Percentiles rank a stretch among this genome's conserved stretches.
Conservation (phyloP, 208 protist genomes). For the Leishmania gerbilli region DNA sequence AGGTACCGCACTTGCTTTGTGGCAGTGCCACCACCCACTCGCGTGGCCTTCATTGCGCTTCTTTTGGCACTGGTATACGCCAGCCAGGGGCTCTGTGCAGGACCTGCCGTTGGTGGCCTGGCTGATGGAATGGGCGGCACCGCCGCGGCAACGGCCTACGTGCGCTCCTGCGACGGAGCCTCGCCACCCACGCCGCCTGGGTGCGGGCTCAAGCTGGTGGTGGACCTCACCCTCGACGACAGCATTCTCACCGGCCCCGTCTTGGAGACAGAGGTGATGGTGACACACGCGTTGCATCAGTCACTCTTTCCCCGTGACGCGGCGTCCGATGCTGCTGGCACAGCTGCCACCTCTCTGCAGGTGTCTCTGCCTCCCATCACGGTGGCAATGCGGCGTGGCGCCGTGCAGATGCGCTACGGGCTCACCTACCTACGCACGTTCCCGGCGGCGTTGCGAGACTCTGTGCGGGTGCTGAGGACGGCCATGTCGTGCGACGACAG, state of each 20-base stretch:
- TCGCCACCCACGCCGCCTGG: neutral
- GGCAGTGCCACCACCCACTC: neutral
- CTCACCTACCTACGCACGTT: constrained; percentile 58
- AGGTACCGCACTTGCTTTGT: neutral
- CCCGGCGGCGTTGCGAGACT: constrained; percentile 45
- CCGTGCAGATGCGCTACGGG: constrained; percentile 45
- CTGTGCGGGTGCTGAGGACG: constrained; percentile 15
- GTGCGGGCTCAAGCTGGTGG: constrained; percentile 28
- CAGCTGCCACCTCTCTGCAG: constrained; percentile 12
- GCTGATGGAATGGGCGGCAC: neutral
- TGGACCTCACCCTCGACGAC: constrained; percentile 33
- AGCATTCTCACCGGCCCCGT: constrained; percentile 20
- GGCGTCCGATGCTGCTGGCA: neutral
- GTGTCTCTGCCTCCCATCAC: constrained; percentile 38
- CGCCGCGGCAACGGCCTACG: constrained; percentile 7
- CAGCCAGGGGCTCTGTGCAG: neutral
- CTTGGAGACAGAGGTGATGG: constrained; percentile 18
- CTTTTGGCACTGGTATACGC: neutral
- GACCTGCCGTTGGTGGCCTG: neutral
- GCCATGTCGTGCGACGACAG: constrained; percentile 30
- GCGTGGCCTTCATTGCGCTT: neutral
- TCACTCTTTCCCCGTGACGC: constrained; percentile 11
- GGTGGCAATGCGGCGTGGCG: constrained; percentile 31
- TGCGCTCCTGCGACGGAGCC: constrained; percentile 12
- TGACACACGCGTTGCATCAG: constrained; percentile 13